phyloP scores from a whole-genome alignment of 2,329 filamentous ascomycete genomes.

The Aspergillus udagawae region DNA sequence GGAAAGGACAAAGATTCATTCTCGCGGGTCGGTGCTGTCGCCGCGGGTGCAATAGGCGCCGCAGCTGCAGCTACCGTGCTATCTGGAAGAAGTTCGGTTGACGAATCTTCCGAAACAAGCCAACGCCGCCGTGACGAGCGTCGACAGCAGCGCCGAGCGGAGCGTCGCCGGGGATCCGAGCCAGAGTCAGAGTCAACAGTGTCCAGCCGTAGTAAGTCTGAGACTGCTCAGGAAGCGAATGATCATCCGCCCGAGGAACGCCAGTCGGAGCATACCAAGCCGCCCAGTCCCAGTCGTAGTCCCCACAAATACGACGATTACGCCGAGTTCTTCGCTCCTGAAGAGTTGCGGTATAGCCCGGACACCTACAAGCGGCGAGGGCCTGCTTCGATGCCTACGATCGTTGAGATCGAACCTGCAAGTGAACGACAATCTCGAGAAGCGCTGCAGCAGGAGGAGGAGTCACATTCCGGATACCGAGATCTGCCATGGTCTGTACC shows the following conservation, averaged over 20 bases:
- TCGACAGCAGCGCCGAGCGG: slow-evolving; percentile 37
- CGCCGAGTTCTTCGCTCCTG: slow-evolving; percentile 39
- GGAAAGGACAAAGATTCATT: slow-evolving; percentile 28
- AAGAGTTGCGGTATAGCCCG: slow-evolving; percentile 36
- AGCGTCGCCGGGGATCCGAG: slow-evolving; percentile 31
- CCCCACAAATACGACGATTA: slow-evolving; percentile 41
- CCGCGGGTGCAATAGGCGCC: slow-evolving; percentile 50
- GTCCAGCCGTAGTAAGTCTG: slow-evolving; percentile 22
- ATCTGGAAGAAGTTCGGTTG: slow-evolving; percentile 24
- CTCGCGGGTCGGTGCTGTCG: slow-evolving; percentile 37
- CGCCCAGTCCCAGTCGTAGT: slow-evolving; percentile 24
- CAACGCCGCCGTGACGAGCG: slow-evolving; percentile 33
- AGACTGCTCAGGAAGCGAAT: slow-evolving; percentile 15
- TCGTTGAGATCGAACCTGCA: slow-evolving; percentile 30
- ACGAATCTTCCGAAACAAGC: slow-evolving; percentile 27
- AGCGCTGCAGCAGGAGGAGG: slow-evolving; percentile 13
- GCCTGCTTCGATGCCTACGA: slow-evolving; percentile 21
- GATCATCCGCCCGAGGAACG: slow-evolving; percentile 14
- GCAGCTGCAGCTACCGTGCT: slow-evolving; percentile 44
- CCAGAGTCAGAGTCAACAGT: slow-evolving; percentile 16
- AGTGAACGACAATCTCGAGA: slow-evolving; percentile 21
- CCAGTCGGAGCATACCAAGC: slow-evolving; percentile 17
- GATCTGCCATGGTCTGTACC: slow-evolving; percentile 47
- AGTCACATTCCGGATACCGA: slow-evolving; percentile 16
- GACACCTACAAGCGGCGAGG: slow-evolving; percentile 31